Evolutionary conservation across 2,329 filamentous ascomycete species (phyloP).

Genomic region (Alternaria viburni): DNA sequence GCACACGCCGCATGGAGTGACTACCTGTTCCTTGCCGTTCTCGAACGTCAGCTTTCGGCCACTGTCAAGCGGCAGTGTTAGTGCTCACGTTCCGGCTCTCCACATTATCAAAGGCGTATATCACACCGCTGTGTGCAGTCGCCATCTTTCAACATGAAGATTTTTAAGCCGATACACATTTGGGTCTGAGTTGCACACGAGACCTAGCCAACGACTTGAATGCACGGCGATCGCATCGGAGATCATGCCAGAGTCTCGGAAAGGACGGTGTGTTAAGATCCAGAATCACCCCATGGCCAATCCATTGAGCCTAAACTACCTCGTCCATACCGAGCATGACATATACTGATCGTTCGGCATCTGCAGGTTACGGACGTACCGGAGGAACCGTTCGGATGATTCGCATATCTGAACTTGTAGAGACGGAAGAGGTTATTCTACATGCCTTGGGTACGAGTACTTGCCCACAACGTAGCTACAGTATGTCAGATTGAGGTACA

Average conservation of each 20-base stretch:
- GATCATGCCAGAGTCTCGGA: not conserved
- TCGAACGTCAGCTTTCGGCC: not conserved
- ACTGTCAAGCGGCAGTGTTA: not conserved
- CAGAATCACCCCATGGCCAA: not conserved
- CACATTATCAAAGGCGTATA: not conserved
- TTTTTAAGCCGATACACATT: not conserved
- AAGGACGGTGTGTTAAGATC: slow-evolving; percentile 1
- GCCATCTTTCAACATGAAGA: not conserved
- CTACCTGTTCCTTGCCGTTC: not conserved
- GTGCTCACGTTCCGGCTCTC: slow-evolving; percentile 10
- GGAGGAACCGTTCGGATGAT: slow-evolving; percentile 45
- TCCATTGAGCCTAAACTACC: not conserved
- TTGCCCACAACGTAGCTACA: not conserved
- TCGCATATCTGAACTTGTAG: slow-evolving; percentile 32
- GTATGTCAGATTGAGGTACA: not conserved
- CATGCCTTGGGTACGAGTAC: not conserved
- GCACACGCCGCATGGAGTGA: not conserved
- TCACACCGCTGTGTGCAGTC: not conserved
- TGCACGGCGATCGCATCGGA: not conserved
- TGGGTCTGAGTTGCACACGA: not conserved
- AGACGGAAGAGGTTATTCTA: not conserved
- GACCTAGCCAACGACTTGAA: not conserved
- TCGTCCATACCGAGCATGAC: not conserved
- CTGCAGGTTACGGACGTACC: not conserved
- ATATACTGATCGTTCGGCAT: not conserved